A percentile compares a stretch with the other conserved stretches of the same genome.
Evolutionary conservation across 768 basidiomycete species (phyloP).

Genomic region (Lenzites betulinus): DNA sequence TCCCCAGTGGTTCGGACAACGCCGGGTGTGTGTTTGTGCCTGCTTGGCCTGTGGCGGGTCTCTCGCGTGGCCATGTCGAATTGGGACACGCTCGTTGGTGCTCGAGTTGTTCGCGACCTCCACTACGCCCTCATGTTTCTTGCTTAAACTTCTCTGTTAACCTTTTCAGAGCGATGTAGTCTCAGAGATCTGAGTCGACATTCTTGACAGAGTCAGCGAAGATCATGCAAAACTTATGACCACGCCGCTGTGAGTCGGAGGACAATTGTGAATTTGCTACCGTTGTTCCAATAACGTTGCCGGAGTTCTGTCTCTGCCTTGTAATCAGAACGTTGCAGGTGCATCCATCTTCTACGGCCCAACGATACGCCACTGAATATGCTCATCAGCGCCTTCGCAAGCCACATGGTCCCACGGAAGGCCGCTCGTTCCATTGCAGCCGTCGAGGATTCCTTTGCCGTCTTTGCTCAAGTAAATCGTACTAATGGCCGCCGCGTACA

Average conservation of each 20-base stretch:
- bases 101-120: not conserved
- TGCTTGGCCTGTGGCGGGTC: slow-evolving; percentile 16
- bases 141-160: too few relatives aligned
- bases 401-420: not conserved
- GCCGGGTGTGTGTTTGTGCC: slow-evolving; percentile 17
- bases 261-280: too few relatives aligned
- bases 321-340: too few relatives aligned
- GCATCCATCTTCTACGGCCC: slow-evolving; percentile 1
- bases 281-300: too few relatives aligned
- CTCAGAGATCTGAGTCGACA: too few relatives aligned
- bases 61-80: not conserved
- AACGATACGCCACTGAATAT: not conserved
- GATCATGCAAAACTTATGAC: too few relatives aligned
- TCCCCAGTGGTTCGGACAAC: slow-evolving; percentile 19
- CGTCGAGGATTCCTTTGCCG: not conserved
- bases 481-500: not conserved
- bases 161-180: too few relatives aligned
- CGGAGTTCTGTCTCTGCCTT: too few relatives aligned
- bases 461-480: not conserved
- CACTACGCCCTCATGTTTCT: not conserved
- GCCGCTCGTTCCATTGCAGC: not conserved
- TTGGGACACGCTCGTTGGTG: not conserved
- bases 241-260: too few relatives aligned
- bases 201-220: too few relatives aligned
- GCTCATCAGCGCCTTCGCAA: not conserved